Percentiles rank a stretch among this genome's conserved stretches.
These are phyloP conservation scores for Lanmaoa rubissima DNA, from an alignment of 768 basidiomycete genomes.

Conservation along the genomic window DNA sequence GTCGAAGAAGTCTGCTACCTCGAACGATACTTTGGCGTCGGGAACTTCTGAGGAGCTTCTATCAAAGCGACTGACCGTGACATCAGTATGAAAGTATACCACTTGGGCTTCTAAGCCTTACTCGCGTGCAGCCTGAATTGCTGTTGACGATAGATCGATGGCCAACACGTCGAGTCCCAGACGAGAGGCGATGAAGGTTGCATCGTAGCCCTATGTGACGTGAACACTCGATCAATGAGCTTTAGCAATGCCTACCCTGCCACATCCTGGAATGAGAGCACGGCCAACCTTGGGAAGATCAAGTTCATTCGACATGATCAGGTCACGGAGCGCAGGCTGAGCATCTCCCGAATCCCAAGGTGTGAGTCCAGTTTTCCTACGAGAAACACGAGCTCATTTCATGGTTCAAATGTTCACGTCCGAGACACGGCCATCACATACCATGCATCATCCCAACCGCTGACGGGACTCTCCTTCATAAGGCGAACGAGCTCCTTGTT, in stretches of 20 bases:
- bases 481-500: slow-evolving; percentile 6
- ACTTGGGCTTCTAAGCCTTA: slow-evolving; percentile 1
- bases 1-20: slow-evolving; percentile 20
- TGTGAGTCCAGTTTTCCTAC: slow-evolving; percentile 48
- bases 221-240: background rate
- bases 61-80: background rate
- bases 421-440: background rate
- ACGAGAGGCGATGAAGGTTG: slow-evolving; percentile 14
- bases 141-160: slow-evolving; percentile 19
- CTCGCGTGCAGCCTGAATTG: slow-evolving; percentile 20
- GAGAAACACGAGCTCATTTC: background rate
- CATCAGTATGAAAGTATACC: background rate
- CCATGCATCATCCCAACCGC: slow-evolving; percentile 25
- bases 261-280: slow-evolving; percentile 60
- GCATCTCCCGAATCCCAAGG: slow-evolving; percentile 62
- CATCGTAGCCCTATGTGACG: slow-evolving; percentile 19
- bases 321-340: slow-evolving; percentile 55
- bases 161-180: slow-evolving; percentile 18
- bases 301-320: slow-evolving; percentile 46
- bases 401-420: background rate
- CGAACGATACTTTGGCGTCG: slow-evolving; percentile 14
- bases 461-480: slow-evolving; percentile 10
- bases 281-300: slow-evolving; percentile 42
- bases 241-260: slow-evolving; percentile 32
- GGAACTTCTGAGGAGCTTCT: background rate